Percentiles rank a stretch among this genome's conserved stretches.
Conservation (phyloP, 257 asterid genomes). For the Ballota nigra region DNA sequence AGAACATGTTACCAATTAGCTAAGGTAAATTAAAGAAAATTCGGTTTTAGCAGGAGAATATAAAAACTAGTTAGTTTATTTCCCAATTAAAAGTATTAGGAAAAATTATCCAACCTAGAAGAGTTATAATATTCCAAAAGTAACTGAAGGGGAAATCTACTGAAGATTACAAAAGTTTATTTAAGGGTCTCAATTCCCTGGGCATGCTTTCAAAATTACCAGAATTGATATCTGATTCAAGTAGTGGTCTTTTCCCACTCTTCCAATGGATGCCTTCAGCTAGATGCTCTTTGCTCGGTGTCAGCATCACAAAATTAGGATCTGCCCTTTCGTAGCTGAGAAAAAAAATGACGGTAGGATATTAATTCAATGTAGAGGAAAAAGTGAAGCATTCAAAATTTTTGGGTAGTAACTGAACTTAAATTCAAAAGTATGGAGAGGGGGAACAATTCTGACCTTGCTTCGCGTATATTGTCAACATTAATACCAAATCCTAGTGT, state of each 20-base stretch:
- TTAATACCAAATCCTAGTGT: slow-evolving; percentile 71
- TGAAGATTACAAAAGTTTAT: slow-evolving; percentile 51
- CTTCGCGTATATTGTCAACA: slow-evolving; percentile 79
- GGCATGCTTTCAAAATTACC: slow-evolving; percentile 80
- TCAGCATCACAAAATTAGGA: slow-evolving; percentile 90
- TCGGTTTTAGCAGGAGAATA: neutral
- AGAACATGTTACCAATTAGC: neutral
- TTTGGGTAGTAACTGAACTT: neutral
- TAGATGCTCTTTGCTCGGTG: slow-evolving; percentile 90
- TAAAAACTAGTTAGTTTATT: neutral
- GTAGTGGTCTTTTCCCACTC: slow-evolving; percentile 63
- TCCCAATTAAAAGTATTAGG: neutral
- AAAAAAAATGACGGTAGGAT: neutral
- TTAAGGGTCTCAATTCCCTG: slow-evolving; percentile 72
- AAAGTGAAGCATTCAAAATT: neutral
- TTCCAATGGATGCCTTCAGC: slow-evolving; percentile 92
- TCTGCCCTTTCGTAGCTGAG: slow-evolving; percentile 88
- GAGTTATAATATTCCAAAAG: neutral
- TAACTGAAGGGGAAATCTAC: neutral
- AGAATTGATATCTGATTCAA: slow-evolving; percentile 71
- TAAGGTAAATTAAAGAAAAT: neutral
- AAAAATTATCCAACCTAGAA: neutral
- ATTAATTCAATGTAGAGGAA: neutral
- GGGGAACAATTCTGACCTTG: slow-evolving; percentile 52
- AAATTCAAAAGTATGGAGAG: neutral